Evolutionary conservation across 1,139 yeast species (phyloP), one percentile per base, ranked within the genome.

Genomic region (Candida glucosophila): DNA sequence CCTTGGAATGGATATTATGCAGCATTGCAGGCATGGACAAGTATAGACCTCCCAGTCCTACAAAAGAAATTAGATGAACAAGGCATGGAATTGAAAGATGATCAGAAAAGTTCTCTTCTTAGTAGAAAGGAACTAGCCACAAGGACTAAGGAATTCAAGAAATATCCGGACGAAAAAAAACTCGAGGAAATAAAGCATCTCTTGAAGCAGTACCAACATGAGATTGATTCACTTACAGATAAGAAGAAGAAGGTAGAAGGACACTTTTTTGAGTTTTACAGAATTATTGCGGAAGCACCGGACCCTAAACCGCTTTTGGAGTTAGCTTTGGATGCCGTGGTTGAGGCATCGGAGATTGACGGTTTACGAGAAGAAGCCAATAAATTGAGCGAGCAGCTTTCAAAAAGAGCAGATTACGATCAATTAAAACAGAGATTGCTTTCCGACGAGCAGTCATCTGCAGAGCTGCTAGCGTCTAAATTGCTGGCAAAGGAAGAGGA

Each of bases 221-320:
- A 86, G 47, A 81, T 90, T 41, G 98, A 90, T 47, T 59, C 65
- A 22, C 60, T 90, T 36, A 83, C 96, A 3, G 74, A 72, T 39
- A 73, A 90, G 39, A 75, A 83, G 35, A 85, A 86, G 45, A 62
- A 54, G 25, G 75, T 82, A 2, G 97, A 90, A 44, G 62, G 66
- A 19, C 65, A 75, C 24, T 79, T 90, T 44, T 72, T 86, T 50
- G 76, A 76, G 13, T 60, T 83, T 15, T 88, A 88, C 55, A 63
- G 86, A 31, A 58, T 73, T 14, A 57, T 90, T 9, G 83, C 86
- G 2, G 95, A 88, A 44, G 90, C 94, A 0, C 96, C 97, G 0
- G 96, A 90, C 52, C 97, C 97, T 3, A 70, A 68, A 33, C 94
- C 95, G 3, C 53, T 88, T 24, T 56, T 88, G 30, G 85, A 81